Percentiles rank a stretch among this genome's conserved stretches.
These are phyloP conservation scores for Argentina anserina DNA, from an alignment of 306 rosid genomes.

Conservation along the genomic window DNA sequence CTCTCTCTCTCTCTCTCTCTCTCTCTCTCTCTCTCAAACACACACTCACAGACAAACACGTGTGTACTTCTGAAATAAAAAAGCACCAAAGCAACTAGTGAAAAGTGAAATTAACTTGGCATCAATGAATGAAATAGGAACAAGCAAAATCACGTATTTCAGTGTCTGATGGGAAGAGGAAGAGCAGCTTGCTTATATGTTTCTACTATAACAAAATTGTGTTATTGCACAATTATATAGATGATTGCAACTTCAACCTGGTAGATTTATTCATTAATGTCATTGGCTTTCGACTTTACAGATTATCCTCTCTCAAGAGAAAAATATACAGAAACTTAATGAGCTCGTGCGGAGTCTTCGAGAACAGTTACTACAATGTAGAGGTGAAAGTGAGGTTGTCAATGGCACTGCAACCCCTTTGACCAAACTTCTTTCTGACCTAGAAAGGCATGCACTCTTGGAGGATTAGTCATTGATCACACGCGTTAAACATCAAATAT, in stretches of 20 bases:
- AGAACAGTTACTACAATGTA: slow-evolving; percentile 44
- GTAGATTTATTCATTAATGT: background rate
- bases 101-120: background rate
- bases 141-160: background rate
- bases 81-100: background rate
- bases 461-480: slow-evolving; percentile 37
- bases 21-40: background rate
- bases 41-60: background rate
- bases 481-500: slow-evolving; percentile 15
- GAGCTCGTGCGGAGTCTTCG: slow-evolving; percentile 48
- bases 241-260: background rate
- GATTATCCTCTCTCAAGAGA: slow-evolving; percentile 73
- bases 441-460: slow-evolving; percentile 40
- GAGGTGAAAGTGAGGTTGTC: slow-evolving; percentile 34
- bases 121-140: background rate
- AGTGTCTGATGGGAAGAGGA: background rate
- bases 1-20: background rate
- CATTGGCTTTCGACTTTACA: slow-evolving; percentile 17
- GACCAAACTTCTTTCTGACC: slow-evolving; percentile 44
- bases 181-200: background rate
- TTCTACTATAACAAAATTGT: background rate
- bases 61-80: background rate
- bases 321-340: slow-evolving; percentile 49
- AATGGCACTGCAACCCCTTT: slow-evolving; percentile 36
- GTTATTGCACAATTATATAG: background rate